Conservation (phyloP, 305 asterid genomes). For the Ilex paraguariensis region DNA sequence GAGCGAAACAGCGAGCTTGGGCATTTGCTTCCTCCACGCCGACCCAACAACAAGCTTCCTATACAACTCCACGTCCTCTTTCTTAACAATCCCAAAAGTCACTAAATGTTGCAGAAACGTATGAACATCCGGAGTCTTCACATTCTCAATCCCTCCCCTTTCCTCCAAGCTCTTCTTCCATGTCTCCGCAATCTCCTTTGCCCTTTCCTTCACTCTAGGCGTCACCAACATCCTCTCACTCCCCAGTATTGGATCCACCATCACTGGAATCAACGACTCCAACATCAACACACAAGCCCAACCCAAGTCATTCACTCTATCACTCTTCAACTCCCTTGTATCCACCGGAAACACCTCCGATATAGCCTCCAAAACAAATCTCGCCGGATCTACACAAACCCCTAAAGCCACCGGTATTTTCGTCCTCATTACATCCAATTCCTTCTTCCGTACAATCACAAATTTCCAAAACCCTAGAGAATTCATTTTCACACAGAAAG, state of each 20-base stretch:
- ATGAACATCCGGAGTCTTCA: slow-evolving; percentile 91
- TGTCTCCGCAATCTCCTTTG: slow-evolving; percentile 76
- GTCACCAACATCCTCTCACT: slow-evolving; percentile 92
- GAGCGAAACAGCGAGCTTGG: slow-evolving; percentile 85
- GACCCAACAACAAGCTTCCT: slow-evolving; percentile 95
- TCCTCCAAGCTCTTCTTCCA: slow-evolving; percentile 99
- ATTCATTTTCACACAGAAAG: slow-evolving; percentile 60
- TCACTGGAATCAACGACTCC: slow-evolving; percentile 87
- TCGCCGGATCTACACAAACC: slow-evolving; percentile 89
- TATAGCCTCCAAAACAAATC: slow-evolving; percentile 82
- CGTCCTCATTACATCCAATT: slow-evolving; percentile 53
- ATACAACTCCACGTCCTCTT: slow-evolving; percentile 76
- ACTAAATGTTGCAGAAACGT: slow-evolving; percentile 97
- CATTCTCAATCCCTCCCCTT: slow-evolving; percentile 94
- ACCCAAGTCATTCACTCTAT: slow-evolving; percentile 56
- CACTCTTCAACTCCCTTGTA: slow-evolving; percentile 19
- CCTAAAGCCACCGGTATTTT: slow-evolving; percentile 60
- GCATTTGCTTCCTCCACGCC: slow-evolving; percentile 99
- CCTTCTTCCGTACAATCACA: slow-evolving; percentile 68
- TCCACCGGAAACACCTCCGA: slow-evolving; percentile 87
- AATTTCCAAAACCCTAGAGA: slow-evolving; percentile 71
- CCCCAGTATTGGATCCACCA: slow-evolving; percentile 90
- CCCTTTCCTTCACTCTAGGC: slow-evolving; percentile 67
- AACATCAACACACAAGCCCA: slow-evolving; percentile 95
- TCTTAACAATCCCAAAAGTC: slow-evolving; percentile 85